These are phyloP conservation scores for Cystoderma amianthinum DNA, from an alignment of 768 basidiomycete genomes.

Conservation along the genomic window DNA sequence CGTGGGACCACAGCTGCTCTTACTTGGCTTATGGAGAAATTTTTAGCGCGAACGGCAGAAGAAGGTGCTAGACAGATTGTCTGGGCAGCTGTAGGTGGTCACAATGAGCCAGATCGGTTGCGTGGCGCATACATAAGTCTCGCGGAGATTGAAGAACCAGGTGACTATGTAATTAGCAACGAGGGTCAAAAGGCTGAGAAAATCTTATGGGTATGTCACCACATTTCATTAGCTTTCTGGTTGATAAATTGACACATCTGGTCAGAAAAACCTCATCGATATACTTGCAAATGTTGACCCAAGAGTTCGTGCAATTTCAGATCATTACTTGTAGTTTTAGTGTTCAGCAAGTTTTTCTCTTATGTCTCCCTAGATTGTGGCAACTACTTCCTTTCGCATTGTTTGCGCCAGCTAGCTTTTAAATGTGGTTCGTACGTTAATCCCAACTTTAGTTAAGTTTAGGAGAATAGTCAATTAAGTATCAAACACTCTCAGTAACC, in stretches of 20 bases:
- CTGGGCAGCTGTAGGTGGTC: slow-evolving; percentile 20
- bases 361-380: too few species aligned
- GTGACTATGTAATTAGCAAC: slow-evolving; percentile 18
- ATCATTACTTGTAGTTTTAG: background rate
- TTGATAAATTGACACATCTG: background rate
- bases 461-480: background rate
- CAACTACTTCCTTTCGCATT: background rate
- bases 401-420: background rate
- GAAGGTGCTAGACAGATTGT: slow-evolving; percentile 26
- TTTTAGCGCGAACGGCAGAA: slow-evolving; percentile 29
- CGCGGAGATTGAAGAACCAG: slow-evolving; percentile 15
- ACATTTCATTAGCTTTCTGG: background rate
- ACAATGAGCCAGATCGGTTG: slow-evolving; percentile 11
- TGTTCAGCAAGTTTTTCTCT: background rate
- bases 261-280: background rate
- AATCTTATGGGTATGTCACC: slow-evolving; percentile 19
- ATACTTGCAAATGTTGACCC: background rate
- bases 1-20: slow-evolving; percentile 7
- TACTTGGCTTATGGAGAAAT: slow-evolving; percentile 17
- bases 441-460: background rate
- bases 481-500: too few species aligned
- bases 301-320: background rate
- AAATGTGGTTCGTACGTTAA: background rate
- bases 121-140: slow-evolving; percentile 22
- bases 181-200: slow-evolving; percentile 17